Evolutionary conservation across 2,329 filamentous ascomycete species (phyloP), one percentile per base, ranked within the genome.

Genomic region (Orbilia blumenaviensis): DNA sequence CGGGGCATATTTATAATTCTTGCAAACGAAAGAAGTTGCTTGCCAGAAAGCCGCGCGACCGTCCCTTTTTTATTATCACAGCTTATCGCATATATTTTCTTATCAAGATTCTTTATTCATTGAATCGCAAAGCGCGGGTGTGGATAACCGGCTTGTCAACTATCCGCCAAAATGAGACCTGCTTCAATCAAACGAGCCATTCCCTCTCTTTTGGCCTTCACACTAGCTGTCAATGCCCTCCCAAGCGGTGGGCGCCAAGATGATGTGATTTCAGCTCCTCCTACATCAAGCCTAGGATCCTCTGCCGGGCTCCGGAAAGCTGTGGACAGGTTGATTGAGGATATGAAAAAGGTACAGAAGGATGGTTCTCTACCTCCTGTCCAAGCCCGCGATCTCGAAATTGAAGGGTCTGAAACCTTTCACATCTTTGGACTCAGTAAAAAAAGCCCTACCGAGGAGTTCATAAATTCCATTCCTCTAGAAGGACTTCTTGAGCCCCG

Each of bases 221-320:
- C 38, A 5, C 18, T 56, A 2, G 44, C 61, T 5, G 61, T 52
- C 10, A 29, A 66, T 23, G 50, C 68, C n/a, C 52, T 61, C 2
- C 68, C 68, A 5, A 74, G 61, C 36, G 44, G 34, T 36, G 61
- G 61, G 41, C 36, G 54, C 38, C 29, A 36, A 46, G 52, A 46
- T 10, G 61, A 54, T 7, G 36, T 8, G 1, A 21, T 5, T 10
- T 3, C 4, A 21, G n/a, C 36, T 6, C 2, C 8, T 6, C 10
- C 52, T 2, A 7, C n/a, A n/a, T n/a, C n/a, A 38, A 8, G 18
- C 21, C 34, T 34, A 21, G 2, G n/a, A 12, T 36, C 16, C n/a
- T 36, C 21, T 5, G 27, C n/a, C 3, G 14, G 34, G 18, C 34
- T 32, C 10, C 12, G 44, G 14, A 36, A 48, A 18, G 7, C 16